Base-by-base conservation (phyloP, 2,329 filamentous ascomycete species). In the Apiospora pterosperma region DNA sequence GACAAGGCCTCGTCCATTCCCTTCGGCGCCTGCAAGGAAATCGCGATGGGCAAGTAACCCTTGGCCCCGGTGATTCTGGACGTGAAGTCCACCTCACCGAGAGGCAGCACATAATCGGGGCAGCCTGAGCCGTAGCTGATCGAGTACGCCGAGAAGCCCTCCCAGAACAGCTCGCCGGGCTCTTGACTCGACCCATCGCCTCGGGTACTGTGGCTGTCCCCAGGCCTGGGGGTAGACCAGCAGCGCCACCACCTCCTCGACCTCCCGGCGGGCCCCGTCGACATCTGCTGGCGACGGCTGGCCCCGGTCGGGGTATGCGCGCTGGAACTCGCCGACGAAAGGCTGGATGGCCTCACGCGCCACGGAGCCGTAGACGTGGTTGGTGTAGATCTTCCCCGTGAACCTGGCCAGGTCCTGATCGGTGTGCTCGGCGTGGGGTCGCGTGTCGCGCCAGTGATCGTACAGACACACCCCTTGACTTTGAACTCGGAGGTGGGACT, bases 51-150 rank as follows among this genome's bases (percentile, higher is more conserved):
- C 10, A 69, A 55, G 38, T 66, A 62, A n/a, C 65, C 66, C 16
- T 63, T 62, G 3, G 25, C 48, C 4, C 62, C 42, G 1, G 69
- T 70, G 42, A 66, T 36, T 38, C 61, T 65, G 12, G 68, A 68
- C 19, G 31, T 38, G 48, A 68, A 70, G 5, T 39, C 21, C 5
- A 65, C 65, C 23, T 71, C 65, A 7, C 69, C 65, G 5, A 69
- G 21, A 16, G 59, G 59, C 23, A 61, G 5, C 16, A 61, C 59
- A 25, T 41, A 61, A 39, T 71, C 69, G 1, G 68, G 67, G 36
- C 67, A 71, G 16, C 68, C 67, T 6, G 66, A 67, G 39, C 64
- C 65, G 63, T 71, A 68, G 31, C 68, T 69, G 52, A 70, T 62
- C 1, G 66, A 67, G 39, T 67, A 69, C 2, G 36, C 48, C 5